Evolutionary conservation across 305 asterid genomes (phyloP), one percentile per base, ranked within the genome.

Genomic region (Plantago rigida): DNA sequence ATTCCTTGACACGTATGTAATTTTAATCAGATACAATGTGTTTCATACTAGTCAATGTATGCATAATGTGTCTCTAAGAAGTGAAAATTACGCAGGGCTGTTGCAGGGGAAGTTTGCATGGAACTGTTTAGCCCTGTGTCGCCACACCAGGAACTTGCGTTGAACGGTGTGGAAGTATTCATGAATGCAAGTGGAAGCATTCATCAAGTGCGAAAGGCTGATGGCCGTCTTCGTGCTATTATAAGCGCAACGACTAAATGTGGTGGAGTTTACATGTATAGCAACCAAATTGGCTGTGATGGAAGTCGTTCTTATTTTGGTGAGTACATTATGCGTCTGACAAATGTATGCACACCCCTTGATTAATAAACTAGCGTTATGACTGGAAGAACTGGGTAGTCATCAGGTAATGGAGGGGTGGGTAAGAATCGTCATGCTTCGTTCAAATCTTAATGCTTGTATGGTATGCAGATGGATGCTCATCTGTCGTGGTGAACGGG

Each of bases 201-300:
- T 65, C 95, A 86, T 75, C 85, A 69, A 9, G 53, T 77, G 58
- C 55, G 83, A 51, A 86, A 86, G 75, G 81, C 76, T 63, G 78
- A 78, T 46, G 55, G 82, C 24, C 85, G 92, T 47, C 79, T 81
- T 28, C 80, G 79, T 63, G 69, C 84, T 53, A 73, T 81, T 58
- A 80, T 75, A 29, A 78, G 84, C 49, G 95, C 95, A 17, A 83
- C 84, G 47, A 73, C 69, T 71, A 75, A 79, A 59, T 82, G 89
- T 44, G 95, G 95, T 66, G 95, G 92, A 65, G 87, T 86, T 44
- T 86, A 86, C 72, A 78, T 86, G 89, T 86, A 86, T 36, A 83
- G 95, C 65, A 86, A 83, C 77, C 92, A 79, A 66, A 77, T 79
- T 24, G 95, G 95, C 60, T 86, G 95, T 49, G 95, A 86, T 67